These are phyloP conservation scores for Epichloe gansuensis DNA, from an alignment of 2,329 filamentous ascomycete species.

Conservation along the genomic window DNA sequence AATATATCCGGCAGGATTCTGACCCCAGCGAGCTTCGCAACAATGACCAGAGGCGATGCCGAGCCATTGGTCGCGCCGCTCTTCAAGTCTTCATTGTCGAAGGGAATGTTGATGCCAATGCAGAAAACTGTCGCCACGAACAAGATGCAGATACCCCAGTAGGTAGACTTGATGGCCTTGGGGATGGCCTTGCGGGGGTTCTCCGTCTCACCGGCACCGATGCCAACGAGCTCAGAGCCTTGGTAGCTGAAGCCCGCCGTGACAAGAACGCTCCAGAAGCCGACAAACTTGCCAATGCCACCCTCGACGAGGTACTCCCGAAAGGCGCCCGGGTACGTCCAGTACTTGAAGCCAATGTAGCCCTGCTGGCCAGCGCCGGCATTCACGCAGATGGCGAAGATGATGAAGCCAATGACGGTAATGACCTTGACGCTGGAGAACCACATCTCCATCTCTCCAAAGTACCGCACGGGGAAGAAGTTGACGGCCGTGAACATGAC, in stretches of 20 bases:
- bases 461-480: slow-evolving; percentile 57
- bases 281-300: slow-evolving; percentile 47
- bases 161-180: slow-evolving; percentile 58
- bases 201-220: slow-evolving; percentile 65
- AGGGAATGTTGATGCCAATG: slow-evolving; percentile 58
- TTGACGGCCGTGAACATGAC: slow-evolving; percentile 55
- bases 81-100: slow-evolving; percentile 40
- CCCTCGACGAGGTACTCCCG: slow-evolving; percentile 43
- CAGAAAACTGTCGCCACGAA: slow-evolving; percentile 56
- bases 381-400: slow-evolving; percentile 64
- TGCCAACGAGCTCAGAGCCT: slow-evolving; percentile 63
- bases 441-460: slow-evolving; percentile 70
- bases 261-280: slow-evolving; percentile 56
- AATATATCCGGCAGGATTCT: slow-evolving; percentile 53
- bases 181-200: slow-evolving; percentile 63
- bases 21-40: slow-evolving; percentile 48
- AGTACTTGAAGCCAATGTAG: slow-evolving; percentile 64
- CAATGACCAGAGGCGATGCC: slow-evolving; percentile 52
- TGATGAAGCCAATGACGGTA: slow-evolving; percentile 61
- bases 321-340: slow-evolving; percentile 56
- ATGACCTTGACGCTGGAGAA: slow-evolving; percentile 66
- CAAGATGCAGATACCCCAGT: slow-evolving; percentile 59
- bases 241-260: slow-evolving; percentile 59
- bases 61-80: slow-evolving; percentile 42
- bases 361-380: slow-evolving; percentile 56